Base-by-base conservation (phyloP, 2,329 filamentous ascomycete genomes). In the Diatrype stigma region DNA sequence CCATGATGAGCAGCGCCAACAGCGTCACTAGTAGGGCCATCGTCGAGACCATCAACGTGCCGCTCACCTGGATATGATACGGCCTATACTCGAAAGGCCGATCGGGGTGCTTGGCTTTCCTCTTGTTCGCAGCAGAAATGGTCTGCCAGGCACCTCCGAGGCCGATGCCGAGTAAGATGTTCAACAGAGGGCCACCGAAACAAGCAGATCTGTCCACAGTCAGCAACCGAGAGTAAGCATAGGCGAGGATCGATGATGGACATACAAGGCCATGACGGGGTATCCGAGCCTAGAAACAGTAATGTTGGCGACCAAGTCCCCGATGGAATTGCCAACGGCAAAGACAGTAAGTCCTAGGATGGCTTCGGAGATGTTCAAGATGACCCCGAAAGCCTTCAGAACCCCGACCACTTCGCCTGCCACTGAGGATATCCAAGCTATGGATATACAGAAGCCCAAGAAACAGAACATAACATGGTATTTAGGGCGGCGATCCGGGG, bases 141-240 rank as follows among this genome's bases (percentile, higher is more conserved):
- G 89, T 92, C 80, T 96, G 94, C 66, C 92, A 95, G 37, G 90
- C 80, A 16, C 94, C 94, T 23, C 88, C 89, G 3, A 97, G 76
- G n/a, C 94, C 94, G 48, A 99, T 92, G 0, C 94, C 94, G 3
- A 99, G 81, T 0, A 99, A 74, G 56, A 99, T 99, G 62, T 99
- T 99, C 38, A 99, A 81, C 90, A 99, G 93, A 0, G 94, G 94
- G 0, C 94, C 95, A n/a, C 94, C 94, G 67, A 99, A 96, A 67
- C 94, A 99, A 4, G 94, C 94, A 32, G 89, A 92, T 38, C 80
- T 83, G 55, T 53, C 44, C 34, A 35, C 30, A 23, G 55, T 67
- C 60, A 70, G 65, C 53, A 23, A 44, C 28, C 40, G 26, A 14
- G 38, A 28, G 16, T 37, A 45, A 48, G 19, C 26, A n/a, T 48